Evolutionary conservation across 2,329 filamentous ascomycete genomes (phyloP), one percentile per base, ranked within the genome.

Genomic region (Hypoxylon sp.): DNA sequence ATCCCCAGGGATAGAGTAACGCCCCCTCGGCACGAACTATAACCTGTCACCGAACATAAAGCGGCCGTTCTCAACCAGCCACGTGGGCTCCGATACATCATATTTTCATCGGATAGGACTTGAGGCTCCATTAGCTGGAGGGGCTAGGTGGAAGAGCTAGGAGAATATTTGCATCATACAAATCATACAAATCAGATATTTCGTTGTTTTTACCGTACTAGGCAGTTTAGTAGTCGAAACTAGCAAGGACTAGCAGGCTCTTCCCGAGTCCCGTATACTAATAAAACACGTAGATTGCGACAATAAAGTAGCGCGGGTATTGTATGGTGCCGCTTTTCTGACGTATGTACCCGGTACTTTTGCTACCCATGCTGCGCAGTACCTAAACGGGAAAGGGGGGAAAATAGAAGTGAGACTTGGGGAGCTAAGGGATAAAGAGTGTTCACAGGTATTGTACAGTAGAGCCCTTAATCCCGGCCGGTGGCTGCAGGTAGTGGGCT

Each of bases 301-400:
- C 52, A 39, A 60, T 66, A 37, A 50, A 17, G 55, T 58, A 69
- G 52, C 60, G 46, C 27, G 44, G 32, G 53, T 53, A 32, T 44
- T 32, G 17, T 51, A 56, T 63, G 60, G 55, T 27, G 54, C 50
- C 55, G 53, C 57, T 65, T 39, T 2, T 15, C 51, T 54, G 19
- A 21, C n/a, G 56, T 11, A 44, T 59, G 65, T 69, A 71, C 46
- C 29, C 21, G 55, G 50, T 70, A 71, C 68, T 56, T 11, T 65
- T 11, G 8, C 21, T n/a, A 53, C n/a, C 54, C 32, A 65, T 68
- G 27, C 55, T 32, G 65, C 61, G 68, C 62, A 27, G 68, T 63
- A 70, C 68, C 42, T 55, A 63, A 70, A 70, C 68, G 68, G 68
- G 55, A 61, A 60, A 42, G 11, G 31, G 48, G 51, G 48, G 27